Base-by-base conservation (phyloP, 345 rosid genomes). In the Capsella bursapastoris region DNA sequence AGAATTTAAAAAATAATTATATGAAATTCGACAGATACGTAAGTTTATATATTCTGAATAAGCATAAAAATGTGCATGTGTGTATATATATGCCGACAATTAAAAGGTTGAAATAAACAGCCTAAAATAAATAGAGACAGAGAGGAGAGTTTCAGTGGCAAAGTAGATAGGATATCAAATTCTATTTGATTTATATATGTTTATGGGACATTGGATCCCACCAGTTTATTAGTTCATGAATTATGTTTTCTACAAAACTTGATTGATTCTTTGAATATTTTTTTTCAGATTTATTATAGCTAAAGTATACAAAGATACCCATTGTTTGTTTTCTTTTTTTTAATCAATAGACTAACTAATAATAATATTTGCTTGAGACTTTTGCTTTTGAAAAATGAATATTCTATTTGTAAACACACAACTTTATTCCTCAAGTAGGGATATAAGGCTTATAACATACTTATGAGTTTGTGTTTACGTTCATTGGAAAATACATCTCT, bases 151-250 rank as follows among this genome's bases (percentile, higher is more conserved):
- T 76, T 67, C 31, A 73, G 76, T 66, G 68, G 59, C 47, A 53
- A 60, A 77, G 68, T 73, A 59, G 86, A 76, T 81, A 61, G 47
- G 25, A 71, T 76, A 75, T 80, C 87, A 72, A 71, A 71, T 67
- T 78, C 32, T 64, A 64, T 44, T 59, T 37, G 82, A 70, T 27
- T 22, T 22, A 27, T 32, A 32, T 32, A 1, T 34, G 35, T 32
- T 22, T 59, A 64, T 66, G n/a, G 50, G 50, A 70, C 47, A 67
- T 60, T 60, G 77, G 80, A 74, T 66, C 87, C 82, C 76, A 72
- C 80, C 75, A 3, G 28, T 64, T 22, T 22, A 22, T 22, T 51
- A 28, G 47, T 60, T 41, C 68, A 44, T 37, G 28, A 59, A 55
- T 73, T 32, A 43, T 70, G 53, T 63, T 77, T 64, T 72, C 47